Base-by-base conservation (phyloP, 805 yeast genomes). In the Wickerhamiella parazyma region DNA sequence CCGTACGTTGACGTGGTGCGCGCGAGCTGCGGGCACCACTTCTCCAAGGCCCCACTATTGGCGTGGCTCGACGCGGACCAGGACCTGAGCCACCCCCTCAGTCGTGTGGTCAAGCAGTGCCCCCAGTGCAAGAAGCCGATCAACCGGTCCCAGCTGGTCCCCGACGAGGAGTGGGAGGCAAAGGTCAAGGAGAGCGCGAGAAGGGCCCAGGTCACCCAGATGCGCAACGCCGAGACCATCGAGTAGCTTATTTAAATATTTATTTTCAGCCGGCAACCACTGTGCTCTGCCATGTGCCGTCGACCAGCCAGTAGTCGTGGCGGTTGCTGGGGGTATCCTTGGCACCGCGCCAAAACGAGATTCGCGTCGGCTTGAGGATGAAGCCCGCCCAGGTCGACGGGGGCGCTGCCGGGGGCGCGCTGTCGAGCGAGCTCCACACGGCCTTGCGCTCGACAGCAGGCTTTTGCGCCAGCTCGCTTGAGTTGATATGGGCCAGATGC, bases 271-370 rank as follows among this genome's bases (percentile, higher is more conserved):
- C 41, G 14, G 41, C 35, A 12, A 38, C 41, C 11, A 38, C 35
- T 6, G n/a, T 18, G 11, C 17, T 14, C 12, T 26, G 9, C 41
- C 41, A 38, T 5, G 12, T 28, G n/a, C 41, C 41, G 24, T 39
- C 29, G 3, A 19, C 25, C 4, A 31, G 28, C 6, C n/a, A 11
- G 21, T 39, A 39, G 16, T 39, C 42, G 26, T 39, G 42, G 5
- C 42, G 42, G 9, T 39, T 39, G 31, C 42, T 39, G 12, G 42
- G 42, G 2, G 31, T 31, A 21, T 33, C 42, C n/a, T 9, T 11
- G 8, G 28, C 16, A 1, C 34, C 42, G 6, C 42, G 19, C 42
- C 42, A 39, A 17, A 39, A 39, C 10, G 42, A 39, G 19, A 39
- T 39, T 1, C 42, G 36, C 9, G 10, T 16, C 6, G 42, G 42